Conservation (phyloP, 2,329 filamentous ascomycete species). For the Microsporum audouinii region DNA sequence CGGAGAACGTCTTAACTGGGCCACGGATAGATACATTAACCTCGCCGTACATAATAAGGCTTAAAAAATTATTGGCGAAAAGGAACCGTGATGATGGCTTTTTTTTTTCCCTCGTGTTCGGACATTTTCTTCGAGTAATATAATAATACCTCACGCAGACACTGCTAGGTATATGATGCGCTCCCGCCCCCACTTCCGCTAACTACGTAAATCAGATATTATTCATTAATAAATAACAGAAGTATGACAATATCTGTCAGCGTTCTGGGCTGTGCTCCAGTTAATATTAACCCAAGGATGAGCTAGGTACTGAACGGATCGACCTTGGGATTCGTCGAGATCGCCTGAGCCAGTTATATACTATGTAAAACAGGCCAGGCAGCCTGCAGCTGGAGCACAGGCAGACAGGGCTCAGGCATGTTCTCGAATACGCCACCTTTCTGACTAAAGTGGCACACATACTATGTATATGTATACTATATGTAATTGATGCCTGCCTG, state of each 20-base stretch:
- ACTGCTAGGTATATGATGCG: background rate
- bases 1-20: background rate
- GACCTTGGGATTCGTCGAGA: background rate
- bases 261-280: background rate
- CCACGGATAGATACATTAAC: background rate
- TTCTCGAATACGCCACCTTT: constrained; percentile 2
- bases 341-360: background rate
- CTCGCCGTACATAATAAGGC: background rate
- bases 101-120: background rate
- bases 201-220: background rate
- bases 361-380: background rate
- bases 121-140: constrained; percentile 3
- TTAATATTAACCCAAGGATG: background rate
- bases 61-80: background rate
- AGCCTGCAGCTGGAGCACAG: background rate
- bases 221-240: background rate
- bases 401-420: constrained; percentile 3
- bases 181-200: background rate
- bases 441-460: background rate
- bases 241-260: background rate
- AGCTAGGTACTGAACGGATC: background rate
- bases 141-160: background rate
- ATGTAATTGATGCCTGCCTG: background rate
- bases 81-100: constrained; percentile 2
- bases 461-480: background rate